A percentile compares a stretch with the other conserved stretches of the same genome.
These are phyloP conservation scores for Suillus fuscotomentosus DNA, from an alignment of 768 basidiomycete genomes.

Conservation along the genomic window DNA sequence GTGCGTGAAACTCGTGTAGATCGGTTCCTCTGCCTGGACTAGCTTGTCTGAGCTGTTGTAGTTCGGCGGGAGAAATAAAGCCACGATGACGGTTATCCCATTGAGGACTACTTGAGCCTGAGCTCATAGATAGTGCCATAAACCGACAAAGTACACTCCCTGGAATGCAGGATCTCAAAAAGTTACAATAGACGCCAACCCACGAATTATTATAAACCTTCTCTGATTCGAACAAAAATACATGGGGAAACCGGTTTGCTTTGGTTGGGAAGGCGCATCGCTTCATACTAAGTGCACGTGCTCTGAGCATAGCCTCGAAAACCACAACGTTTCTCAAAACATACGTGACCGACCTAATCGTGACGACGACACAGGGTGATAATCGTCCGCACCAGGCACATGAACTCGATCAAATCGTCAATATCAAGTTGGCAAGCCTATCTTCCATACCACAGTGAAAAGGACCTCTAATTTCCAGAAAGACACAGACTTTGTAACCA, in stretches of 20 bases:
- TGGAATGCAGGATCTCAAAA: neutral
- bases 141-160: neutral
- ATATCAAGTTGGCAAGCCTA: neutral
- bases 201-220: neutral
- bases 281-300: neutral
- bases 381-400: neutral
- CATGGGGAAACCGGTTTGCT: neutral
- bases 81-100: slow-evolving; percentile 35
- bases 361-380: neutral
- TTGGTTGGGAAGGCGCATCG: neutral
- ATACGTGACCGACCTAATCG: neutral
- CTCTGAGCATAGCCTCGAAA: neutral
- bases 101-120: slow-evolving; percentile 31
- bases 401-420: slow-evolving; percentile 1
- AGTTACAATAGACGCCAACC: neutral
- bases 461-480: neutral
- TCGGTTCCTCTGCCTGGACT: slow-evolving; percentile 29
- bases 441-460: neutral
- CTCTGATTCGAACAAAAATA: neutral
- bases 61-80: slow-evolving; percentile 32
- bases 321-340: neutral
- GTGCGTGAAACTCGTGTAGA: slow-evolving; percentile 34
- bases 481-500: neutral
- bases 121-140: neutral
- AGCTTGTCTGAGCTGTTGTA: slow-evolving; percentile 33